A percentile compares a stretch with the other conserved stretches of the same genome.
Conservation (phyloP, 108 stramenopile species). For the Cyclotella distinguenda region DNA sequence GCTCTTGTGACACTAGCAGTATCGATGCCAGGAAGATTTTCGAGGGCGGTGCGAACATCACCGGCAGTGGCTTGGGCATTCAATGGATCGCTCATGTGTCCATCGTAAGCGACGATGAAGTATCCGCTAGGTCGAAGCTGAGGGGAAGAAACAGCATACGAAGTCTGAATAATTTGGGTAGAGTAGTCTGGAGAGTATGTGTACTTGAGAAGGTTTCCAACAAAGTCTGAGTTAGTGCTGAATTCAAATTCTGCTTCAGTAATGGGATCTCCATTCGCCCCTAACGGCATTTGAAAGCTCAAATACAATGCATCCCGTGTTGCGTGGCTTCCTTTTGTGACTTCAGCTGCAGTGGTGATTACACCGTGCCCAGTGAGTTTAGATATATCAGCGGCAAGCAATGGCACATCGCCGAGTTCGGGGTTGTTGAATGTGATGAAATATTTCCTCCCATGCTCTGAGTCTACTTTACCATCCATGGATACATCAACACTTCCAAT, state of each 20-base stretch:
- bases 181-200: conserved; percentile 40
- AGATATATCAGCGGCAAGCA: conserved; percentile 40
- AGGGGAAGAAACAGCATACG: conserved; percentile 3
- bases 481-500: conserved; percentile 53
- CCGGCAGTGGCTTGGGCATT: conserved; percentile 55
- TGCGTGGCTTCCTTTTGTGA: conserved; percentile 58
- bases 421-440: conserved; percentile 59
- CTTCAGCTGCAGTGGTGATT: conserved; percentile 50
- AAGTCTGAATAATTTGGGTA: conserved; percentile 44
- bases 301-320: conserved; percentile 44
- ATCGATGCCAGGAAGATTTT: conserved; percentile 55
- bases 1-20: conserved; percentile 54
- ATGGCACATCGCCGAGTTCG: conserved; percentile 53
- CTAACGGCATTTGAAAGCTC: conserved; percentile 59
- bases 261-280: conserved; percentile 58
- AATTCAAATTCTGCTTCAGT: conserved; percentile 33
- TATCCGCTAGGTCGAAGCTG: conserved; percentile 47
- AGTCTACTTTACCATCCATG: conserved; percentile 16
- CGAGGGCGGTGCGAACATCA: conserved; percentile 57
- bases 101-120: conserved; percentile 64
- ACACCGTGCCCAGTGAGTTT: conserved; percentile 60
- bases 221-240: conserved; percentile 27
- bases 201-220: conserved; percentile 10
- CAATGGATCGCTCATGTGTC: conserved; percentile 47
- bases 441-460: conserved; percentile 59